Evolutionary conservation across 805 yeast species (phyloP), one percentile per base, ranked within the genome.

Genomic region (Monosporozyma solicola): DNA sequence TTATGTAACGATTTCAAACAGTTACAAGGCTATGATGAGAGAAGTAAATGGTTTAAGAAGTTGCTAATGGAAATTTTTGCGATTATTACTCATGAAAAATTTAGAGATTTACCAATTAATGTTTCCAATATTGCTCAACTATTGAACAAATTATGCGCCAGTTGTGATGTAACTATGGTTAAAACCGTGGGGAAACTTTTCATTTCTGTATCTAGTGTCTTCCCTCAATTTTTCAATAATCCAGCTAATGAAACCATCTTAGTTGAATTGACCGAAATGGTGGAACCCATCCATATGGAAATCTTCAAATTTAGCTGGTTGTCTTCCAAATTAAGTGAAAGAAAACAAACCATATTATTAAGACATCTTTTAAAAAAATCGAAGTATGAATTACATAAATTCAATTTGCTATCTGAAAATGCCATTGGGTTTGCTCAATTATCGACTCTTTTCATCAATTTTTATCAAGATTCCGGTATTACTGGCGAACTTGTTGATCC

Each of bases 351-450:
- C 15, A 49, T 48, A 2, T 49, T 58, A 1, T 53, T 68, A 33
- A 59, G 67, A 43, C 64, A 64, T 46, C 52, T 59, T 3, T 55
- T 68, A 45, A 64, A 60, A 41, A 63, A 58, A 54, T 52, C 69
- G 2, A 63, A 62, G 50, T 72, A 72, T 64, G 72, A 82, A 51
- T 73, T 73, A 57, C 67, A 65, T 61, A 80, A 83, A 57, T 88
- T 73, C 69, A 85, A 86, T 54, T 70, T 89, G 16, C 60, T 87
- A 7, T 79, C 82, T 49, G 96, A 91, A 65, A 85, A 85, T 55
- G 72, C 82, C 25, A 89, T 85, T 62, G 97, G 97, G 0, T 90
- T 80, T 67, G 68, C 95, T 11, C 83, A 81, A 58, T 70, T 87
- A 33, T 65, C 82, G 0, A 74, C 75, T 2, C 80, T 83, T 48